Base-by-base conservation (phyloP, 495 filamentous ascomycete genomes). In the Xylaria sp. region DNA sequence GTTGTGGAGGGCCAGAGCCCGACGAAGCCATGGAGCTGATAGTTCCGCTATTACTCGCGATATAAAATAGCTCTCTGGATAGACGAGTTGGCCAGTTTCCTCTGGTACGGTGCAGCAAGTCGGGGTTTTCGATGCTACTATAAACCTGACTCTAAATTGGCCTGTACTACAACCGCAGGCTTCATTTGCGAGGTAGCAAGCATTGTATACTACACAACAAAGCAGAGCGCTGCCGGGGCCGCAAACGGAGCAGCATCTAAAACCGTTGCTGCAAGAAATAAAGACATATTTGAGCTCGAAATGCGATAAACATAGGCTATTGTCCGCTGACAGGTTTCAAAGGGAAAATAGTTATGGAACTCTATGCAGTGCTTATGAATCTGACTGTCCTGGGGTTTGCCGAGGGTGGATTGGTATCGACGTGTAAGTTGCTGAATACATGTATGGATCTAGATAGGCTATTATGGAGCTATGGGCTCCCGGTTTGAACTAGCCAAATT, bases 191-290 rank as follows among this genome's bases (percentile, higher is more conserved):
- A 40, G 33, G 33, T 19, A 4, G 31, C 33, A 21, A 40, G 61
- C 12, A 11, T 46, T 35, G 37, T 17, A n/a, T 29, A 14, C 3
- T 3, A 19, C 11, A 24, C 53, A 53, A 69, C 67, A 69, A 69
- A 69, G 67, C 67, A 59, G 40, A 29, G 19, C 19, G 37, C 11
- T 21, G 9, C 43, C 44, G 19, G 19, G 4, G 44, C 67, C 14
- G 67, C 17, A 69, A 69, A 69, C 67, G 57, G 67, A 48, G 43
- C 57, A 15, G 29, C 46, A 52, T 52, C 11, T 24, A 48, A 15
- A 37, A 35, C 29, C 53, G 43, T 40, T 61, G 29, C 55, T 14
- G 5, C 7, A 14, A 11, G 53, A 12, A 35, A 69, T 57, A 62
- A 69, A 69, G 57, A 62, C 57, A 43, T 2, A 24, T n/a, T 37